Base-by-base conservation (phyloP, 2,329 filamentous ascomycete species). In the Sclerotinia sclerotiorum region DNA sequence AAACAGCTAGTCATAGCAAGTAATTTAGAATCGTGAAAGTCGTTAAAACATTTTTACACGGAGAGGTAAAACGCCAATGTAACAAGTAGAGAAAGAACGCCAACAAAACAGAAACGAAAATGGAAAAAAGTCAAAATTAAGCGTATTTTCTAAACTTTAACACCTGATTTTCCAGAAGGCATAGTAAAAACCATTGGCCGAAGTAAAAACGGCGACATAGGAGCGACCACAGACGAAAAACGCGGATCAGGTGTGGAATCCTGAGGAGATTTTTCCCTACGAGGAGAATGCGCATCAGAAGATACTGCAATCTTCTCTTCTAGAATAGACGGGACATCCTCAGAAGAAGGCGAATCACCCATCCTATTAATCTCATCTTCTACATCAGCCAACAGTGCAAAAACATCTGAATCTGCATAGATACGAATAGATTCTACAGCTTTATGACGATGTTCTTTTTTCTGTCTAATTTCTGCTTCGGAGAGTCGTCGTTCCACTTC, bases 361-460 rank as follows among this genome's bases (percentile, higher is more conserved):
- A 81, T 80, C n/a, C 74, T 74, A 44, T 77, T 83, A 74, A 88
- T 85, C 74, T 87, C 84, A 70, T 82, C 82, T 77, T 91, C 88
- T 19, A 91, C 88, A 72, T 91, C 88, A 1, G 85, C 87, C 52
- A 91, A 81, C 1, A 91, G 81, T 2, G 86, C 84, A 72, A 88
- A 90, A 11, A 92, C 84, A 58, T 90, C 88, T 69, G 86, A 85
- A 69, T 88, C 88, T 29, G 87, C 88, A 72, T 90, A 91, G 72
- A 91, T 84, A 29, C 86, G 85, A 69, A 90, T 90, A 76, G 87
- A 90, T 77, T 90, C 86, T 49, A 87, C 82, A 29, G 83, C 82
- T 17, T 78, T 74, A 55, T 83, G 61, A 17, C 57, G 17, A 5
- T n/a, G 46, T 21, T 54, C 19, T 10, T 65, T 70, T 21, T 69